Conservation (phyloP, 2,329 filamentous ascomycete species). For the Dactylella cylindrospora region DNA sequence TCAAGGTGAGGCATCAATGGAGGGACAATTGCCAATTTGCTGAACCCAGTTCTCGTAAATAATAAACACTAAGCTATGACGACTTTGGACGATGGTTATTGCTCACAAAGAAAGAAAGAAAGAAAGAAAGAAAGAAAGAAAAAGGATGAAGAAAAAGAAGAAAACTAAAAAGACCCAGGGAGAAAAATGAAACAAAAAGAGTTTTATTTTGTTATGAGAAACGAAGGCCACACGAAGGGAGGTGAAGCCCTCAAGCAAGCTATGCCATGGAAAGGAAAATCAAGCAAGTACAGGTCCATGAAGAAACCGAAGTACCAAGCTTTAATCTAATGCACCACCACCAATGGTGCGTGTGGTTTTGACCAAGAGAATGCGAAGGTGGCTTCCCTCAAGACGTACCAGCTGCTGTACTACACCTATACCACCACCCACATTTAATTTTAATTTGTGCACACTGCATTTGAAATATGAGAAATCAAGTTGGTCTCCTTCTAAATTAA, state of each 20-base stretch:
- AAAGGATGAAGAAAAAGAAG: neutral
- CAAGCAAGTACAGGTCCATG: neutral
- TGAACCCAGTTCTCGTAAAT: too few species aligned
- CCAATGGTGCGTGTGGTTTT: constrained; percentile 3
- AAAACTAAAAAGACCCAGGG: neutral
- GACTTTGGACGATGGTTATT: too few species aligned
- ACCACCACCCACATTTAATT: too few species aligned
- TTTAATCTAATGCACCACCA: neutral
- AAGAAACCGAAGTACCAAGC: neutral
- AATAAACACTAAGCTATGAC: too few species aligned
- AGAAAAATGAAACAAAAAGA: neutral
- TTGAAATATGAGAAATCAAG: too few species aligned
- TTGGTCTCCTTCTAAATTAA: too few species aligned
- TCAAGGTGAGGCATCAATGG: too few species aligned
- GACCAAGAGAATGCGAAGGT: constrained; percentile 25
- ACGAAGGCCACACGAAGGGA: neutral
- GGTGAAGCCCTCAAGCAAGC: neutral
- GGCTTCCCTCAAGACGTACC: too few species aligned
- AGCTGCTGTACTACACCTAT: too few species aligned
- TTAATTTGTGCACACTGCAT: too few species aligned
- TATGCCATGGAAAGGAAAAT: neutral
- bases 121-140: neutral
- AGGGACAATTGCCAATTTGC: too few species aligned
- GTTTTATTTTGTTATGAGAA: neutral
- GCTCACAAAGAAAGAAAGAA: too few species aligned